phyloP scores from a whole-genome alignment of 75 land plant species.

The Cryptomeria japonica region DNA sequence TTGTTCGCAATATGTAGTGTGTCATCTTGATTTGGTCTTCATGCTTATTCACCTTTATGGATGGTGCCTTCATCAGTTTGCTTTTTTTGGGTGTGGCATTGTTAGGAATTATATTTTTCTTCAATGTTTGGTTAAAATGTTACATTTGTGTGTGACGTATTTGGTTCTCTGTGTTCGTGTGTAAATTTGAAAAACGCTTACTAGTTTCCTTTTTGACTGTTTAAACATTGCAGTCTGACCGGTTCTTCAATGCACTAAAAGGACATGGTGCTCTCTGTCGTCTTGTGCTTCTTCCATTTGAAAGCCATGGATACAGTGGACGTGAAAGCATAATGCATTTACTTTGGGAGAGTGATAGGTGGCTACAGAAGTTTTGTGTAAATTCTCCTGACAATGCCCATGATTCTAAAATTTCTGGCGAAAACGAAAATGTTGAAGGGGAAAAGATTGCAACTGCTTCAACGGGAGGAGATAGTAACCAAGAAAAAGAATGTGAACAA shows the following conservation, averaged over 20 bases:
- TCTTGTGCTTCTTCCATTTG: conserved; percentile 87
- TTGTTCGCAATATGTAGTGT: background rate
- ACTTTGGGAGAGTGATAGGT: conserved; percentile 92
- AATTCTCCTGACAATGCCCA: conserved; percentile 12
- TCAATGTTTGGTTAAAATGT: background rate
- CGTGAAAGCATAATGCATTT: conserved; percentile 95
- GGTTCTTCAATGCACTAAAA: conserved; percentile 90
- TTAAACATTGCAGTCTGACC: conserved; percentile 77
- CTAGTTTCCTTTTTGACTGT: background rate
- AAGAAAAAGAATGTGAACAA: background rate
- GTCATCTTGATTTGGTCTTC: background rate
- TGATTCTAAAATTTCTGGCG: background rate
- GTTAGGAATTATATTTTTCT: background rate
- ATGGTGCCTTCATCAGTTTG: background rate
- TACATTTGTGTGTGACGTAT: background rate
- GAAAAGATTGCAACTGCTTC: background rate
- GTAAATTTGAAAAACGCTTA: background rate
- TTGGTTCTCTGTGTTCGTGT: background rate
- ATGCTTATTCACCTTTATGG: background rate
- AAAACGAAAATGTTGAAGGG: background rate
- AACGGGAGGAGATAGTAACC: conserved; percentile 1
- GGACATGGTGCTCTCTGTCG: conserved; percentile 94
- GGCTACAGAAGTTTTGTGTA: conserved; percentile 81
- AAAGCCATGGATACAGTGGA: conserved; percentile 91
- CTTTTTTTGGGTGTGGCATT: background rate